Conservation (phyloP, 768 basidiomycete species). For the Tulasnella sp. region DNA sequence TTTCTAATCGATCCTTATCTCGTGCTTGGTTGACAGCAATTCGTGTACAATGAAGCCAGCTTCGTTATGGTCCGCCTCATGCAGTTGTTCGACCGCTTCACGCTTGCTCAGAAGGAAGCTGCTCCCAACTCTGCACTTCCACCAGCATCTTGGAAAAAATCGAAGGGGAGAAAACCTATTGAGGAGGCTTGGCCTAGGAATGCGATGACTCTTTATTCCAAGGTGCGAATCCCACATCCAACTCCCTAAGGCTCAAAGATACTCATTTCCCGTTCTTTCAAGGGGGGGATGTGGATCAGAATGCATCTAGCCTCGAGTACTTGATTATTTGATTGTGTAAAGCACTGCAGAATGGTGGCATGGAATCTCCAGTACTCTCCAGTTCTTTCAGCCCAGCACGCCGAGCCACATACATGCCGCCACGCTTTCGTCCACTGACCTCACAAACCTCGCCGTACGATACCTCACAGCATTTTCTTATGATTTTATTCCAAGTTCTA, state of each 20-base stretch:
- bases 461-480: no score
- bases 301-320: background rate
- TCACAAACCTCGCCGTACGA: no score
- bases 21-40: constrained; percentile 9
- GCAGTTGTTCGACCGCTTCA: constrained; percentile 18
- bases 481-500: no score
- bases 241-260: background rate
- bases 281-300: constrained; percentile 10
- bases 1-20: background rate
- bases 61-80: constrained; percentile 22
- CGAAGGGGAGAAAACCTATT: background rate
- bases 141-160: constrained; percentile 14
- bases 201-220: constrained; percentile 18
- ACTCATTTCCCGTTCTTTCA: background rate
- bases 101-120: constrained; percentile 14
- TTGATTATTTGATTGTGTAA: background rate
- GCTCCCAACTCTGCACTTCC: constrained; percentile 3
- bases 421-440: no score
- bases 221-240: background rate
- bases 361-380: no score
- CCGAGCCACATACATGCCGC: no score
- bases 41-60: constrained; percentile 23
- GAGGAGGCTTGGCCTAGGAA: constrained; percentile 19
- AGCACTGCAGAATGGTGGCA: no score
- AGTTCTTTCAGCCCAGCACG: no score